Conservation (phyloP, 2,329 filamentous ascomycete species). For the Alternaria angustiovoidea region DNA sequence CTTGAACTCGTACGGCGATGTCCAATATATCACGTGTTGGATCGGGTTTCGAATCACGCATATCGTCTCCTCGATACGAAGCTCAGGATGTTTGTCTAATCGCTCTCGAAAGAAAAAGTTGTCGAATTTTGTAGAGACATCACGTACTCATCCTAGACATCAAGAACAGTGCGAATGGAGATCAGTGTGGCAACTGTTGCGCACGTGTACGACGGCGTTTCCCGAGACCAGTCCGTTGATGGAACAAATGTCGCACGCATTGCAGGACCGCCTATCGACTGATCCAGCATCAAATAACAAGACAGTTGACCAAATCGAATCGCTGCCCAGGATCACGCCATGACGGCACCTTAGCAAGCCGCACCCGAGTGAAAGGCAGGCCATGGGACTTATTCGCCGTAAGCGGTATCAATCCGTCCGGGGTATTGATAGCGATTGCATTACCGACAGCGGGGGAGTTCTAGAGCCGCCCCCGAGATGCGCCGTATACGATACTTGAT, state of each 20-base stretch:
- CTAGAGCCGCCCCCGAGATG: conserved; percentile 23
- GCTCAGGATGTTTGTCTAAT: not conserved
- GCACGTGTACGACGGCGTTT: not conserved
- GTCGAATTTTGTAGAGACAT: not conserved
- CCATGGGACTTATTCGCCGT: conserved; percentile 12
- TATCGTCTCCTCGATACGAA: not conserved
- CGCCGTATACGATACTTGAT: conserved; percentile 15
- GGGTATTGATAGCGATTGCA: conserved; percentile 19
- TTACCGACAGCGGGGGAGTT: conserved; percentile 23
- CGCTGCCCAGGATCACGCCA: not conserved
- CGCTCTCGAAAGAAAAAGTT: not conserved
- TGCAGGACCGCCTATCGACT: not conserved
- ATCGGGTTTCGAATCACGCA: not conserved
- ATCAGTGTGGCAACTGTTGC: not conserved
- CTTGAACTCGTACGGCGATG: not conserved
- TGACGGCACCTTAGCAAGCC: not conserved
- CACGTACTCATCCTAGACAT: not conserved
- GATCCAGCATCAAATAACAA: not conserved
- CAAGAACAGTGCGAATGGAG: not conserved
- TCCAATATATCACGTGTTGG: not conserved
- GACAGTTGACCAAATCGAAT: not conserved
- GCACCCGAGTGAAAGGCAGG: not conserved
- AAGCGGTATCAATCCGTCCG: conserved; percentile 6
- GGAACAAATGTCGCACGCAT: not conserved
- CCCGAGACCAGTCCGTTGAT: not conserved